Conservation (phyloP, 1,139 yeast species). For the Magnusiomyces tetraspermus region DNA sequence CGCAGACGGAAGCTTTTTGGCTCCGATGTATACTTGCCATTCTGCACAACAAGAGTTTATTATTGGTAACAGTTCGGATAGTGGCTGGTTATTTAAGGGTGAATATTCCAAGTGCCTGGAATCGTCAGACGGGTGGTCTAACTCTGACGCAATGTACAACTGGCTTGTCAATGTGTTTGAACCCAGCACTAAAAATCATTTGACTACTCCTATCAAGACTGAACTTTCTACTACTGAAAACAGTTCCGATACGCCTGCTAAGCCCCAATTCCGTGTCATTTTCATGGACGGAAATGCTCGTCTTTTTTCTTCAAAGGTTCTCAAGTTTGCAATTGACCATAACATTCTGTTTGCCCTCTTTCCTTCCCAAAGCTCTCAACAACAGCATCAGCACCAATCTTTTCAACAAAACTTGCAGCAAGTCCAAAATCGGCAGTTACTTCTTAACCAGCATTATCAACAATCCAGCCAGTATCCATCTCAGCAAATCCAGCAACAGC, state of each 20-base stretch:
- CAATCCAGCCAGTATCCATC: too few relatives aligned
- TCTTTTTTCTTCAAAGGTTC: slow-evolving; percentile 11
- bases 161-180: slow-evolving; percentile 12
- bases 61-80: too few relatives aligned
- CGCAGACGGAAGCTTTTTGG: slow-evolving; percentile 5
- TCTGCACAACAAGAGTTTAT: too few relatives aligned
- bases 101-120: background rate
- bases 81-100: too few relatives aligned
- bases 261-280: slow-evolving; percentile 5
- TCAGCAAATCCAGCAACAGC: too few relatives aligned
- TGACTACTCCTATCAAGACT: too few relatives aligned
- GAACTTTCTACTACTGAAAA: background rate
- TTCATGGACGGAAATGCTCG: slow-evolving; percentile 9
- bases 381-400: background rate
- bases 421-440: too few relatives aligned
- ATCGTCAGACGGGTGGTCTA: slow-evolving; percentile 10
- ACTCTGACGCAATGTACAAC: slow-evolving; percentile 8
- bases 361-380: slow-evolving; percentile 5
- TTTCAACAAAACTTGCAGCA: too few relatives aligned
- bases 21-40: slow-evolving; percentile 4
- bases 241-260: too few relatives aligned
- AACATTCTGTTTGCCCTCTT: slow-evolving; percentile 10
- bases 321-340: slow-evolving; percentile 12
- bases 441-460: too few relatives aligned
- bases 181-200: slow-evolving; percentile 4